Evolutionary conservation across 2,329 filamentous ascomycete genomes (phyloP).

Genomic region (Shiraia sp.): DNA sequence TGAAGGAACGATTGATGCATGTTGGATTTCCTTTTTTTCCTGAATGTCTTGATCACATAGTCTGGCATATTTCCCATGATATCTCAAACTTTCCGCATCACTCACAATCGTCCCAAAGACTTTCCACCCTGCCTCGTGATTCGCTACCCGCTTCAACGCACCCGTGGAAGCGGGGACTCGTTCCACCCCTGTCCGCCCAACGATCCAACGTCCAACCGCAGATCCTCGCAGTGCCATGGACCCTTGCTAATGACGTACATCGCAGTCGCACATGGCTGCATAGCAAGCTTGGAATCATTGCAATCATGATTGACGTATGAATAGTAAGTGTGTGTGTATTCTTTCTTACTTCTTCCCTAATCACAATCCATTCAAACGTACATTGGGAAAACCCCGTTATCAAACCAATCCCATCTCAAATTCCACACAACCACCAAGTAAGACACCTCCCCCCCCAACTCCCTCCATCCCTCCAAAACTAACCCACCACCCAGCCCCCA

Average conservation of each 20-base stretch:
- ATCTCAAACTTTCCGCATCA: no score
- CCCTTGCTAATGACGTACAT: slow-evolving; percentile 26
- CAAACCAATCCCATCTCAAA: background rate
- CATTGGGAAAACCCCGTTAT: background rate
- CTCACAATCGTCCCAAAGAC: background rate
- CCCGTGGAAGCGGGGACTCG: background rate
- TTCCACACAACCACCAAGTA: background rate
- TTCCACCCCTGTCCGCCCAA: slow-evolving; percentile 10
- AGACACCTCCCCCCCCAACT: no score
- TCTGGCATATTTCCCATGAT: background rate
- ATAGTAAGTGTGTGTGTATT: background rate
- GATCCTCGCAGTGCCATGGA: background rate
- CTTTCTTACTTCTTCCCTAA: no score
- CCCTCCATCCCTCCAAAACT: no score
- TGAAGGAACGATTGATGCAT: slow-evolving; percentile 9
- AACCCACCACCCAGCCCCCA: background rate
- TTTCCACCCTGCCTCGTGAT: slow-evolving; percentile 1
- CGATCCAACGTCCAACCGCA: slow-evolving; percentile 8
- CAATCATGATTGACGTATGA: slow-evolving; percentile 2
- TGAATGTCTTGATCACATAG: background rate
- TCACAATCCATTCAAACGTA: no score
- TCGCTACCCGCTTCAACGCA: no score
- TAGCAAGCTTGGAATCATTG: slow-evolving; percentile 10
- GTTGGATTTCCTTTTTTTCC: background rate
- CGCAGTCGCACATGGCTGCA: slow-evolving; percentile 3